Evolutionary conservation across 768 basidiomycete genomes (phyloP), one percentile per base, ranked within the genome.

Genomic region (Baorangia bicolor): DNA sequence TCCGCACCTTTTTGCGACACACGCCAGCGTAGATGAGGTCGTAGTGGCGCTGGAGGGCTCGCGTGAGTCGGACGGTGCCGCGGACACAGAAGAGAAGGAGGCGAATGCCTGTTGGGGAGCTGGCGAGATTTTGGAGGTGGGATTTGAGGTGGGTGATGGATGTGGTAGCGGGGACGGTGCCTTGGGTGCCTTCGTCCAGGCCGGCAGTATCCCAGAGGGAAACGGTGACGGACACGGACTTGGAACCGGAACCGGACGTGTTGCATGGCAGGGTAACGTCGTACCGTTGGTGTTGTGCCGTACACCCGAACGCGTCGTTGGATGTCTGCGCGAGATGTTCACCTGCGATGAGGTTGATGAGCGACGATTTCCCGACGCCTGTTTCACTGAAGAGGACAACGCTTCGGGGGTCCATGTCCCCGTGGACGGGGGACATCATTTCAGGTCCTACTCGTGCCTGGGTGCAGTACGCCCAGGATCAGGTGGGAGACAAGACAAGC

Each of bases 181-280:
- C 52, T 2, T 25, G 25, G 3, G 40, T 43, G 10, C 56, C 41
- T 42, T 57, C 56, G 34, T 43, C 35, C 12, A 57, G 25, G 13
- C 56, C 56, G 5, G 41, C 41, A 2, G 52, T 55, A 25, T 55
- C 56, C 46, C 41, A 57, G 14, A 57, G 30, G 34, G 27, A 27
- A 20, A 20, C 35, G 25, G 46, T 48, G 34, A 49, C 12, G 18
- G 21, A 33, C 31, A 8, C 31, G 23, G 18, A 33, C 23, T 27
- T 5, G 31, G 45, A 31, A 9, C 8, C 4, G 30, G 33, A 33
- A 14, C 14, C 20, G 11, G 21, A 18, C 18, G 16, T 12, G 46
- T 25, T 7, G 18, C 30, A 44, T n/a, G 46, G 12, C 4, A 6
- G 34, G 21, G 12, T 14, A 3, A 43, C 18, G 6, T 31, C 11